Percentiles rank a stretch among this genome's conserved stretches.
Evolutionary conservation across 2,329 filamentous ascomycete genomes (phyloP).

Genomic region (Fusarium devonianum): DNA sequence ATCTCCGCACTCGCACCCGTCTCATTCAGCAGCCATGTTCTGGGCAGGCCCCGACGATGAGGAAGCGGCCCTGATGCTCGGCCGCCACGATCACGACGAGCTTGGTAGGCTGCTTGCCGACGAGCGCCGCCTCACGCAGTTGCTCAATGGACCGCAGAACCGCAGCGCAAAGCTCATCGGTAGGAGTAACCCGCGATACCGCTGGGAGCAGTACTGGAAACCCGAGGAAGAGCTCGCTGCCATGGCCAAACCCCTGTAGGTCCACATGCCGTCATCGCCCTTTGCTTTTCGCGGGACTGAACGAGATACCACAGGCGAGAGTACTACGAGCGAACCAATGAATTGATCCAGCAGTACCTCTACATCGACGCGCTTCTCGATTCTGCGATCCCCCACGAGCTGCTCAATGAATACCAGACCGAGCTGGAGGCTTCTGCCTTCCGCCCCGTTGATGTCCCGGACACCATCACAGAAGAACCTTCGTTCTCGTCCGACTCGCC

Average conservation of each 20-base stretch:
- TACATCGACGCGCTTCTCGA: constrained; percentile 93
- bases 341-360: constrained; percentile 87
- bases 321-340: constrained; percentile 91
- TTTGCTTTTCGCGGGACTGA: constrained; percentile 11
- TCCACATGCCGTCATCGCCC: constrained; percentile 2
- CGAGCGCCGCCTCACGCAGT: constrained; percentile 64
- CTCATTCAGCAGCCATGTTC: constrained; percentile 27
- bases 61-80: constrained; percentile 38
- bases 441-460: constrained; percentile 67
- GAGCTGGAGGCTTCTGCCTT: constrained; percentile 64
- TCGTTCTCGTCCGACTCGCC: constrained; percentile 43
- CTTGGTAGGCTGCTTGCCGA: constrained; percentile 56
- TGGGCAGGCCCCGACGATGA: constrained; percentile 45
- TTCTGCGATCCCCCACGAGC: constrained; percentile 88
- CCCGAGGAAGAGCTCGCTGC: constrained; percentile 74
- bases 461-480: constrained; percentile 78
- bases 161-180: constrained; percentile 88
- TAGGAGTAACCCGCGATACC: constrained; percentile 83
- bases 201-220: constrained; percentile 88
- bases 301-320: constrained; percentile 59
- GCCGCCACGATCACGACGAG: constrained; percentile 51
- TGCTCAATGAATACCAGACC: constrained; percentile 85
- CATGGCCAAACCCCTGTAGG: constrained; percentile 75
- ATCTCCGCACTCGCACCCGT: constrained; percentile 31
- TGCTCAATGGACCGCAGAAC: constrained; percentile 74